Percentiles rank a stretch among this genome's conserved stretches.
These are phyloP conservation scores for Trichophyton benhamiae DNA, from an alignment of 2,329 filamentous ascomycete species.

Conservation along the genomic window DNA sequence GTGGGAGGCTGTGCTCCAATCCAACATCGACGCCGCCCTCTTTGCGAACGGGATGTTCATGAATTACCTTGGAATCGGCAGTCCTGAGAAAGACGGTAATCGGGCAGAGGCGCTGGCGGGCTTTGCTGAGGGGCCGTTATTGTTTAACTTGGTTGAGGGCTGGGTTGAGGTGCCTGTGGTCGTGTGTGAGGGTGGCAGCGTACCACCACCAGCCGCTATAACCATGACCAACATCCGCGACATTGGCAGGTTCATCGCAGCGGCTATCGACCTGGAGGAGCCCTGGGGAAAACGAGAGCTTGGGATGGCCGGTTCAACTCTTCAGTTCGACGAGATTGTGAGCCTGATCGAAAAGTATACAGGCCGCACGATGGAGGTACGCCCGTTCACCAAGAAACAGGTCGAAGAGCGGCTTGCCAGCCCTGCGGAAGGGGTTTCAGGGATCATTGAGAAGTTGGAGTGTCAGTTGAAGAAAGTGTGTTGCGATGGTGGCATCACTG, in stretches of 20 bases:
- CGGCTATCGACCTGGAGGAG: slow-evolving; percentile 20
- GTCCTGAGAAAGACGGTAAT: not conserved
- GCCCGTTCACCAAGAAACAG: not conserved
- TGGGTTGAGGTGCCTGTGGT: slow-evolving; percentile 20
- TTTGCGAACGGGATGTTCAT: slow-evolving; percentile 26
- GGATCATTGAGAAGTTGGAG: slow-evolving; percentile 2
- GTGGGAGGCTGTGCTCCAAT: slow-evolving; percentile 18
- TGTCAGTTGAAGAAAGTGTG: slow-evolving; percentile 4
- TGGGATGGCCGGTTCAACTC: slow-evolving; percentile 23
- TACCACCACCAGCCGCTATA: slow-evolving; percentile 15
- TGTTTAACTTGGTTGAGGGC: slow-evolving; percentile 16
- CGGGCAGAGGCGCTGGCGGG: slow-evolving; percentile 16
- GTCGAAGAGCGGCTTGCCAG: not conserved
- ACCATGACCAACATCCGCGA: slow-evolving; percentile 25
- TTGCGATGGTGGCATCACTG: slow-evolving; percentile 2
- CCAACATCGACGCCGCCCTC: slow-evolving; percentile 21
- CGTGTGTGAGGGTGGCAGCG: slow-evolving; percentile 11
- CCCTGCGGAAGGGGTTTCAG: not conserved
- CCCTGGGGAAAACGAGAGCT: slow-evolving; percentile 20
- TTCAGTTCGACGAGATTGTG: slow-evolving; percentile 19
- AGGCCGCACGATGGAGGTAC: slow-evolving; percentile 6
- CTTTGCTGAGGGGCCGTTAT: slow-evolving; percentile 7
- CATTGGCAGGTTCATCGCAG: slow-evolving; percentile 22
- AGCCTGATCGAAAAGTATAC: slow-evolving; percentile 16
- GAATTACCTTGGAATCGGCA: slow-evolving; percentile 25